A percentile compares a stretch with the other conserved stretches of the same genome.
These are phyloP conservation scores for Davidsoniella australis DNA, from an alignment of 2,329 filamentous ascomycete genomes.

Conservation along the genomic window DNA sequence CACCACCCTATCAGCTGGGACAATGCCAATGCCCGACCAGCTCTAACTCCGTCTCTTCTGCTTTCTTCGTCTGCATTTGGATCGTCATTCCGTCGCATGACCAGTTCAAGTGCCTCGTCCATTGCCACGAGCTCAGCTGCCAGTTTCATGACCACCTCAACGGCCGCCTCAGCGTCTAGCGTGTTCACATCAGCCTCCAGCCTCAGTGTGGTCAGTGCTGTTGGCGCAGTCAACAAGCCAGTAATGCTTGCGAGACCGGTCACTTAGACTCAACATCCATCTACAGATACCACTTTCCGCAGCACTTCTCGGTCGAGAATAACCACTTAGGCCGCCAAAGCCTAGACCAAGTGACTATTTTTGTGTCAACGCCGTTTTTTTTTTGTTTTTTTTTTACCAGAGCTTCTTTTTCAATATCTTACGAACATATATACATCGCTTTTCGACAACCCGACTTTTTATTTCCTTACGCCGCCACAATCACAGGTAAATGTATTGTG, in stretches of 20 bases:
- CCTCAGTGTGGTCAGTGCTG: conserved; percentile 6
- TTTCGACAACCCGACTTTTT: no score
- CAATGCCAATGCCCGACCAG: conserved; percentile 7
- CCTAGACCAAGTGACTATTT: not conserved
- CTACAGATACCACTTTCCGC: not conserved
- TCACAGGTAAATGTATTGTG: no score
- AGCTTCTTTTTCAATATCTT: not conserved
- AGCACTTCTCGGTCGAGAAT: not conserved
- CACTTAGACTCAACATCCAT: not conserved
- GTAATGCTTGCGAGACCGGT: not conserved
- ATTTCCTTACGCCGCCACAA: no score
- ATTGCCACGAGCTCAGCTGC: conserved; percentile 5
- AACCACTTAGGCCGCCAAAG: not conserved
- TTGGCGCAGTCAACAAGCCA: not conserved
- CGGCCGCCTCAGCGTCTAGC: conserved; percentile 1
- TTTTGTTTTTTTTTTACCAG: conserved; percentile 1
- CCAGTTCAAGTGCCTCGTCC: conserved; percentile 5
- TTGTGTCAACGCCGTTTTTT: not conserved
- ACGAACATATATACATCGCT: no score
- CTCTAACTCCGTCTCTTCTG: conserved; percentile 9
- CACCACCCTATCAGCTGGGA: conserved; percentile 9
- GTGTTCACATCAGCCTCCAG: conserved; percentile 8
- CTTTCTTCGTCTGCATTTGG: conserved; percentile 7
- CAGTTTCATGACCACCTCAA: conserved; percentile 10
- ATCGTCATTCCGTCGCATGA: conserved; percentile 8